Evolutionary conservation across 208 protist genomes (phyloP), one percentile per base, ranked within the genome.

Genomic region (Leishmania major): DNA sequence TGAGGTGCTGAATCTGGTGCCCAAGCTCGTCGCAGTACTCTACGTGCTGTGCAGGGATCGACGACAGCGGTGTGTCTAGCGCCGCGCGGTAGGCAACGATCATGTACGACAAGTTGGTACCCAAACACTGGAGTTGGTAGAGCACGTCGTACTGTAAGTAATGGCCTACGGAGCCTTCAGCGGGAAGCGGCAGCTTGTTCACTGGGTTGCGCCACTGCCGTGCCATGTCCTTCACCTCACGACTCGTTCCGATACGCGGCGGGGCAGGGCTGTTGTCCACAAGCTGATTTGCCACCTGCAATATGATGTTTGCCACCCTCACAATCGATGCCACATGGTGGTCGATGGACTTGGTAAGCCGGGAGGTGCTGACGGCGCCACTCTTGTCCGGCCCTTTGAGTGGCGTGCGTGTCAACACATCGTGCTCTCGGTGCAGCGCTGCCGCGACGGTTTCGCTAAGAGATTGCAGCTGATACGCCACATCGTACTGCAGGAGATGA

Each of bases 401-500:
- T n/a, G 83, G 74, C 43, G 87, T 80, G 47, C 49, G 69, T 73
- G 92, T 87, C 51, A 97, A 85, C 28, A 80, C 35, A 1, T 62
- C 77, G 81, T 93, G 88, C 76, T 97, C 95, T 17, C 92, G 88
- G 73, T 90, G 89, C 67, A 97, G 83, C 31, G 83, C 90, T 47
- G 89, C 84, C 28, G 89, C 90, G 37, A 94, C 86, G 1, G 86
- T 91, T 67, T 90, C 91, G 78, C 90, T 93, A 66, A 89, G 90
- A 28, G 93, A 96, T 81, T 94, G 90, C 79, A 98, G 87, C 85
- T 98, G 95, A 77, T 92, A 98, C 17, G 92, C 89, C 19, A 98
- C 89, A 71, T 95, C 89, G 78, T 96, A 96, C 77, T 95, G 84
- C 60, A 98, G 78, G 53, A 94, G 62, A 82, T 94, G 91, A 45